Percentiles rank a stretch among this genome's conserved stretches.
Conservation (phyloP, 163 green algal genomes). For the Coccomyxa subellipsoidea region DNA sequence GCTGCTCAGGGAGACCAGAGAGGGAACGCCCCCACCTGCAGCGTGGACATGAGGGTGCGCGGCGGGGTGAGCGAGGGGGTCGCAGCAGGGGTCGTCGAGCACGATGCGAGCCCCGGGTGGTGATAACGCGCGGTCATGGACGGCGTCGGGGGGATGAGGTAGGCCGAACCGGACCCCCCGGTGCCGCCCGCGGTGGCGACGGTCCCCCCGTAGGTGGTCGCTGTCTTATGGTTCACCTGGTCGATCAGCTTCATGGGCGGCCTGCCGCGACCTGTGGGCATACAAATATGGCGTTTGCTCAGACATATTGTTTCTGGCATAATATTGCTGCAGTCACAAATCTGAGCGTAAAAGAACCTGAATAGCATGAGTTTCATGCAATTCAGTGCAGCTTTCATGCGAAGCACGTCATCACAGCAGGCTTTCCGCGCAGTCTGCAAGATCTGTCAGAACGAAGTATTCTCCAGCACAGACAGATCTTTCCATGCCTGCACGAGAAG, state of each 20-base stretch:
- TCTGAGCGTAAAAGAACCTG: too few relatives aligned
- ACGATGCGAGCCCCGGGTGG: not conserved
- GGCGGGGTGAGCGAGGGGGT: slow-evolving; percentile 9
- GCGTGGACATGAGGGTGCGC: not conserved
- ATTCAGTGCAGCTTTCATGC: too few relatives aligned
- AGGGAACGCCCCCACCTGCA: slow-evolving; percentile 1
- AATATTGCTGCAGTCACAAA: too few relatives aligned
- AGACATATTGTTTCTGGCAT: too few relatives aligned
- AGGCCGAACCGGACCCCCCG: not conserved
- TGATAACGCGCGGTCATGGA: not conserved
- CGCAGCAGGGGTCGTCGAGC: not conserved
- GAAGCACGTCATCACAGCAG: too few relatives aligned
- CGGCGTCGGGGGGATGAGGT: not conserved
- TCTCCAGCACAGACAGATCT: too few relatives aligned
- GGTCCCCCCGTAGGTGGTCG: not conserved
- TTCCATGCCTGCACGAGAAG: too few relatives aligned
- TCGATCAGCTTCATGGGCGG: slow-evolving; percentile 6
- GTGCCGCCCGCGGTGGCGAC: not conserved
- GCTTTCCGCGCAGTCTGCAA: too few relatives aligned
- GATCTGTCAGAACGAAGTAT: too few relatives aligned
- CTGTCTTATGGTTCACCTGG: not conserved
- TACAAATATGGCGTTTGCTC: not conserved
- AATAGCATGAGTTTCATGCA: too few relatives aligned
- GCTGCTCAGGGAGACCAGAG: too few relatives aligned
- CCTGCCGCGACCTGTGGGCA: not conserved